Evolutionary conservation across 768 basidiomycete genomes (phyloP), one percentile per base, ranked within the genome.

Genomic region (Naganishia antarctica): DNA sequence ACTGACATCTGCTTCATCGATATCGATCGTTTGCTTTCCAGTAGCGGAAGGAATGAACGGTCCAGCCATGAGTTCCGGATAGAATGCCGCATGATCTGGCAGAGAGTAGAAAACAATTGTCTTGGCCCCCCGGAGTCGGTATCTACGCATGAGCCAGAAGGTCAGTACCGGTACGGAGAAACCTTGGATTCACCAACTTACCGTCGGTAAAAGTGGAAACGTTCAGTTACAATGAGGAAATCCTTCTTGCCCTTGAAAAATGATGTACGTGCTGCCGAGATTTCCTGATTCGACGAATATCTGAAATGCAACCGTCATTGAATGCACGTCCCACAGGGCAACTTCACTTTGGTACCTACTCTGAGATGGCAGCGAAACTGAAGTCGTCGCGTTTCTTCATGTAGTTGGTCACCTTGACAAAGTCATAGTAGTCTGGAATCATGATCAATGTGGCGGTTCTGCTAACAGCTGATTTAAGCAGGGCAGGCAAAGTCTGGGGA

Each of bases 121-220:
- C 57, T 89, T 87, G 64, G 91, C 89, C 6, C 94, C 96, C 69
- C 92, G 83, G 57, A 98, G 85, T 70, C 90, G 91, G 80, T 98
- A 98, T 63, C 91, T 90, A 71, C 21, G 68, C 21, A 25, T 2
- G 13, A 23, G 21, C 57, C 25, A 21, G 59, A 21, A 45, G 46
- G 23, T 29, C 21, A 67, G 46, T 4, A 43, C 34, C 34, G 34
- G 16, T n/a, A 34, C 9, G 29, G 0, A 16, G 5, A 34, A 23
- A 11, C 21, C n/a, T 29, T 8, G n/a, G 59, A 29, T 29, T 18
- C 4, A 9, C 59, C 31, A 26, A 75, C 80, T 46, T 46, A 86
- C 87, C 91, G 81, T 68, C 90, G 85, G 82, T 91, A 97, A 77
- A 98, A 99, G 78, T 99, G 93, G 82, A 97, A 98, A n/a, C 96